Conservation (phyloP, 1,139 yeast genomes). For the Pichia norvegensis region DNA sequence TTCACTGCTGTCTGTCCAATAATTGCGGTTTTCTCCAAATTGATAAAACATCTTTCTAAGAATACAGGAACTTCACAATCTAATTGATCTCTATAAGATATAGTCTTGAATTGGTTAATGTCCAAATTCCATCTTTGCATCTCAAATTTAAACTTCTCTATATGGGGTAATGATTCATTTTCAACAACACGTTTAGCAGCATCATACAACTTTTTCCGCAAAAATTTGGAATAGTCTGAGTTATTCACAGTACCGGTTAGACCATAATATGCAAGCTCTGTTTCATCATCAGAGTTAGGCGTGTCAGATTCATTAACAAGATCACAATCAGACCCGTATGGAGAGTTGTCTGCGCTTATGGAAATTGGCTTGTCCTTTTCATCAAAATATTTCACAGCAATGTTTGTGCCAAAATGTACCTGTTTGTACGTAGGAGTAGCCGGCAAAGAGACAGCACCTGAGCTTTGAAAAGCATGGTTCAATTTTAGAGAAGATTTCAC, state of each 20-base stretch:
- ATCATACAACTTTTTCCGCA: slow-evolving; percentile 13
- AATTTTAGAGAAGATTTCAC: slow-evolving; percentile 65
- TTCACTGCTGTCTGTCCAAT: slow-evolving; percentile 69
- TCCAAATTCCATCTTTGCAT: slow-evolving; percentile 44
- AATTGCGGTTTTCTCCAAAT: slow-evolving; percentile 49
- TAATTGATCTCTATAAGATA: slow-evolving; percentile 33
- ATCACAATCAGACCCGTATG: slow-evolving; percentile 31
- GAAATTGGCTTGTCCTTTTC: slow-evolving; percentile 68
- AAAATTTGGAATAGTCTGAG: background rate
- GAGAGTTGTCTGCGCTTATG: slow-evolving; percentile 60
- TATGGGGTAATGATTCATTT: slow-evolving; percentile 3
- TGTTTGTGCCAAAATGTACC: slow-evolving; percentile 66
- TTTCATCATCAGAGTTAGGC: slow-evolving; percentile 17
- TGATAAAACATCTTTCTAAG: slow-evolving; percentile 56
- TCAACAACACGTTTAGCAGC: slow-evolving; percentile 23
- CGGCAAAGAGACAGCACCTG: slow-evolving; percentile 50
- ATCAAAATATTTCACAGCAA: slow-evolving; percentile 64
- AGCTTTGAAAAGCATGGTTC: slow-evolving; percentile 33
- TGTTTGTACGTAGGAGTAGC: slow-evolving; percentile 58
- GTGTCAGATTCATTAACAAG: slow-evolving; percentile 20
- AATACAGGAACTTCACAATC: slow-evolving; percentile 45
- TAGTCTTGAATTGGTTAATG: slow-evolving; percentile 26
- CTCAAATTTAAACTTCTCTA: slow-evolving; percentile 16
- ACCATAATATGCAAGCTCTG: slow-evolving; percentile 1
- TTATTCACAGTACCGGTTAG: background rate